Evolutionary conservation across 1,284 basidiomycete genomes (phyloP).

Genomic region (Cerioporus squamosus): DNA sequence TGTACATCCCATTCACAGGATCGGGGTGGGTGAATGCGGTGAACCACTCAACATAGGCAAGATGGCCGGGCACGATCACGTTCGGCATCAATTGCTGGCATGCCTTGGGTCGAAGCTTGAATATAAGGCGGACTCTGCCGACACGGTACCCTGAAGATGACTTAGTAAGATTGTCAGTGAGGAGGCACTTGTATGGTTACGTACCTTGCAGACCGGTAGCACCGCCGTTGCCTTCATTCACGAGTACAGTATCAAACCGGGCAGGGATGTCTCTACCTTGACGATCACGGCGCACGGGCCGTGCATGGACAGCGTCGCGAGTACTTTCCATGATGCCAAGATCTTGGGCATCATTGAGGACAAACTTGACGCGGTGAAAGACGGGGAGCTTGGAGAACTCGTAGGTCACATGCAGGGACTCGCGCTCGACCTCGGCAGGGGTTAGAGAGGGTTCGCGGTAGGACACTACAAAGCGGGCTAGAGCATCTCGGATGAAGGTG

Average conservation of each 20-base stretch:
- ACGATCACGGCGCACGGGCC: not conserved
- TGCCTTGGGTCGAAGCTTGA: not conserved
- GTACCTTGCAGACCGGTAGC: not conserved
- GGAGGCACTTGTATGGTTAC: too few species aligned
- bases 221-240: not conserved
- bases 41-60: constrained; percentile 42
- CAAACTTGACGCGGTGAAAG: not conserved
- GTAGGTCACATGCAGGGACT: not conserved
- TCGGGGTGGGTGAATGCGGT: not conserved
- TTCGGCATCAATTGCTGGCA: not conserved
- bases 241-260: not conserved
- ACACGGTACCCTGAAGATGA: not conserved
- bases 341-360: not conserved
- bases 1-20: constrained; percentile 8
- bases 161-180: not conserved
- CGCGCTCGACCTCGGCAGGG: not conserved
- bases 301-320: not conserved
- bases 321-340: not conserved
- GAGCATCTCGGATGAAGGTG: not conserved
- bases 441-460: not conserved
- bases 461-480: not conserved
- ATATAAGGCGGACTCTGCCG: not conserved
- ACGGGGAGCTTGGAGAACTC: not conserved
- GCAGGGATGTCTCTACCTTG: not conserved
- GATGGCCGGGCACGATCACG: constrained; percentile 1